Evolutionary conservation across 1,284 basidiomycete genomes (phyloP).

Genomic region (Leccinum griseonigrum): DNA sequence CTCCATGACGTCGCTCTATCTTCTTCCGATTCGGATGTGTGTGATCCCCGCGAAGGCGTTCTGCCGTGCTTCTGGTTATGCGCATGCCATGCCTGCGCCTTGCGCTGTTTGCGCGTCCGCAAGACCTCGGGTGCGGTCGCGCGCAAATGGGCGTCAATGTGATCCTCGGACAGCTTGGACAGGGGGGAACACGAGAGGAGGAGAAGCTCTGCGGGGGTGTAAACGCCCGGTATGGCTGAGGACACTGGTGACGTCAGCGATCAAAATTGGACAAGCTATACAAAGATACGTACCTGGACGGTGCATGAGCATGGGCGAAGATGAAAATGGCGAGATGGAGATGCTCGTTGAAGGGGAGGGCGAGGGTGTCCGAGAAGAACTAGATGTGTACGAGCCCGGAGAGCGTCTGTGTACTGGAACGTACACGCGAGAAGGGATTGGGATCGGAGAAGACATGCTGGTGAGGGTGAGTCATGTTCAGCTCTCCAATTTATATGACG

Average conservation of each 20-base stretch:
- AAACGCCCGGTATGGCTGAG: conserved; percentile 14
- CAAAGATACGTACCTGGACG: conserved; percentile 12
- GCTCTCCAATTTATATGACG: neutral
- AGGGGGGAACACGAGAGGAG: conserved; percentile 24
- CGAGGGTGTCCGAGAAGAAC: conserved; percentile 12
- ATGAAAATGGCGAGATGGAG: neutral
- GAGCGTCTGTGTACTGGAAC: conserved; percentile 27
- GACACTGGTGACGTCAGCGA: neutral
- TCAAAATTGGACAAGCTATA: neutral
- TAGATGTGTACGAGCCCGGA: conserved; percentile 7
- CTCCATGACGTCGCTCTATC: conserved; percentile 19
- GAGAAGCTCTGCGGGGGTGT: conserved; percentile 28
- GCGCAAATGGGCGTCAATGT: conserved; percentile 11
- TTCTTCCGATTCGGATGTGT: conserved; percentile 22
- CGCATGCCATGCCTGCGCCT: conserved; percentile 22
- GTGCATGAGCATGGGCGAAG: neutral
- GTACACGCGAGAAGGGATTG: conserved; percentile 18
- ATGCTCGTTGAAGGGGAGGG: conserved; percentile 5
- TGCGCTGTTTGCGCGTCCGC: conserved; percentile 26
- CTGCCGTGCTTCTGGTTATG: conserved; percentile 2
- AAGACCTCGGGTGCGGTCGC: conserved; percentile 27
- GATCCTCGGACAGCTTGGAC: conserved; percentile 2
- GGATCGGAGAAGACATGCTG: conserved; percentile 22
- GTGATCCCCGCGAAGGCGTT: conserved; percentile 11
- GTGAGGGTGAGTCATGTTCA: neutral